Base-by-base conservation (phyloP, 805 yeast species). In the Sugiyamaella boreocaroliniensis region DNA sequence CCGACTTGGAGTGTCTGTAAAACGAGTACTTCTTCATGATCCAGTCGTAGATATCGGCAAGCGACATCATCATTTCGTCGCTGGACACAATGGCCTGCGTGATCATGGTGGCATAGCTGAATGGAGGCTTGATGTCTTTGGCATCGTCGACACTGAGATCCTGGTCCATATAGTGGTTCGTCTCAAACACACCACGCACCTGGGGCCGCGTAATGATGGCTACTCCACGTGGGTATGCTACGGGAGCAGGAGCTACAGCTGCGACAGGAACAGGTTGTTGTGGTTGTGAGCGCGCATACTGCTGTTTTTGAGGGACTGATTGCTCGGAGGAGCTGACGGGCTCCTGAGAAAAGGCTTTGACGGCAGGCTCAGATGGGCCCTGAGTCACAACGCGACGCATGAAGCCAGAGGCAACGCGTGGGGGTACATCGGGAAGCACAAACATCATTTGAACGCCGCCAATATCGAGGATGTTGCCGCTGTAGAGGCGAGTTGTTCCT, bases 401-500 rank as follows among this genome's bases (percentile, higher is more conserved):
- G 29, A 45, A 45, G 11, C 56, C 53, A 18, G 63, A 66, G 4
- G 86, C 78, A 7, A 90, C 76, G 34, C 70, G 71, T 2, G 97
- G 96, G 11, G 81, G 80, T 4, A 87, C 82, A 66, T 90, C 97
- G 1, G 99, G 99, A 59, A 93, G 74, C 40, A 93, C 93, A 66
- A 93, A 93, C 95, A 93, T 92, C 98, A 93, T 93, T 70, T 93
- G 98, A 10, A 96, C 89, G 5, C 97, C 97, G 15, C 98, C 98
- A 45, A 93, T 83, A 63, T 93, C 99, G 53, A 93, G 70, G 15
- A 93, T 81, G 43, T 92, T 86, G n/a, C 99, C 99, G 1, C 95
- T 84, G 49, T 78, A 77, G 52, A 93, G 76, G 11, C 82, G 55
- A 32, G 61, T 70, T 2, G 77, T 75, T 11, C 65, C 61, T 9